Evolutionary conservation across 352 stramenopile genomes (phyloP).

Genomic region (Phytopythium cucurbitacearum): DNA sequence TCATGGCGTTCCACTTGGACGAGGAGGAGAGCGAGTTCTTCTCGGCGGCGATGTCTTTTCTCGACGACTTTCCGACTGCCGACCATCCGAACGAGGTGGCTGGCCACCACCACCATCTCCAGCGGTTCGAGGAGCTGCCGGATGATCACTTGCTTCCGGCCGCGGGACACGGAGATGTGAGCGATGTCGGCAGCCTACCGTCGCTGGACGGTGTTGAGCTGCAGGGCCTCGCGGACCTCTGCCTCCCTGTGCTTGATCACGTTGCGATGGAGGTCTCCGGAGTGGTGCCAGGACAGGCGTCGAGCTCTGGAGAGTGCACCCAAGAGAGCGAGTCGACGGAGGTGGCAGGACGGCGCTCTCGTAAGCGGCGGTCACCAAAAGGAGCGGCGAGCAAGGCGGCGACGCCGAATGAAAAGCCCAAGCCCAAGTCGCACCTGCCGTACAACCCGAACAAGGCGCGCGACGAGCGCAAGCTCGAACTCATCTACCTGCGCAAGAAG

Average conservation of each 20-base stretch:
- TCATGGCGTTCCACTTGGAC: constrained; percentile 22
- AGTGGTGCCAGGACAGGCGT: too few relatives aligned
- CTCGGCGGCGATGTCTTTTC: constrained; percentile 17
- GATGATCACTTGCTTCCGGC: background rate
- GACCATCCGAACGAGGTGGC: background rate
- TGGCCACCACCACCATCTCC: background rate
- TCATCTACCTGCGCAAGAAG: constrained; percentile 38
- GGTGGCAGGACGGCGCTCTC: background rate
- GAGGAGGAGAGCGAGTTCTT: constrained; percentile 20
- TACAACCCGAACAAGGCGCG: constrained; percentile 31
- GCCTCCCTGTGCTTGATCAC: background rate
- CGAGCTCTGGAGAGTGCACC: too few relatives aligned
- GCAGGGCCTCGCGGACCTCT: constrained; percentile 1
- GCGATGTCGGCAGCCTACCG: background rate
- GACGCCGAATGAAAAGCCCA: background rate
- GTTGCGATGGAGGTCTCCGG: background rate
- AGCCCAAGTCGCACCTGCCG: constrained; percentile 7
- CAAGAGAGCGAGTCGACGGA: background rate
- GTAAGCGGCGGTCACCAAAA: constrained; percentile 1
- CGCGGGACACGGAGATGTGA: background rate
- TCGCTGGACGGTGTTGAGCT: constrained; percentile 5
- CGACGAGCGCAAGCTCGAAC: constrained; percentile 35
- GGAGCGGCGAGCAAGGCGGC: background rate
- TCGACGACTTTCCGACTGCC: constrained; percentile 12
- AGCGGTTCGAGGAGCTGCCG: constrained; percentile 6